A percentile compares a stretch with the other conserved stretches of the same genome.
These are phyloP conservation scores for Geotrichum carabidarum DNA, from an alignment of 1,139 yeast species.

Conservation along the genomic window DNA sequence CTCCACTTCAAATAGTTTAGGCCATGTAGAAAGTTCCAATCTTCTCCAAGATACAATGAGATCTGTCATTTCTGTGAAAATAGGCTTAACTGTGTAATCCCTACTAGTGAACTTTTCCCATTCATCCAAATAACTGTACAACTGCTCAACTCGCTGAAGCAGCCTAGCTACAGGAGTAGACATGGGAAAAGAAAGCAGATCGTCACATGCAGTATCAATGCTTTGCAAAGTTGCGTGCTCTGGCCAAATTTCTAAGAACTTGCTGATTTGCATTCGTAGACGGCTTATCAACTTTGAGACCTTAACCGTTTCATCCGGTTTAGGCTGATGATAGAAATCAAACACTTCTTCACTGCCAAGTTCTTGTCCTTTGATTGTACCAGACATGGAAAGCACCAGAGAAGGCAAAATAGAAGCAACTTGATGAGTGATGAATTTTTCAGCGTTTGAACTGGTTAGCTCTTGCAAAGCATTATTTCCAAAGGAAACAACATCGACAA, in stretches of 20 bases:
- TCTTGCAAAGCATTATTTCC: constrained; percentile 18
- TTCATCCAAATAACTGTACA: constrained; percentile 73
- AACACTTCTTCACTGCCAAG: constrained; percentile 30
- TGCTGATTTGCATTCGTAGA: constrained; percentile 46
- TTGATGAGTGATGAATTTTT: constrained; percentile 11
- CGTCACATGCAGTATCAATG: constrained; percentile 59
- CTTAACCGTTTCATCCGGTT: constrained; percentile 53
- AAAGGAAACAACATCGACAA: constrained; percentile 7
- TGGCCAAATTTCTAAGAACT: constrained; percentile 75
- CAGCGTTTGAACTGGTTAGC: constrained; percentile 11
- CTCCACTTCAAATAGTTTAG: constrained; percentile 64
- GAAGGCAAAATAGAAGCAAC: constrained; percentile 17
- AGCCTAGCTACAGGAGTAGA: constrained; percentile 71
- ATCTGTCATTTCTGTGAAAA: constrained; percentile 54
- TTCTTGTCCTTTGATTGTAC: constrained; percentile 17
- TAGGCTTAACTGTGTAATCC: constrained; percentile 58
- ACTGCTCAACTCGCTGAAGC: constrained; percentile 79
- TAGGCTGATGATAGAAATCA: constrained; percentile 68
- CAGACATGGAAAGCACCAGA: constrained; percentile 7
- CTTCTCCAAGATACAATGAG: constrained; percentile 88
- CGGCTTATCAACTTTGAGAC: constrained; percentile 53
- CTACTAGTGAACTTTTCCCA: constrained; percentile 93
- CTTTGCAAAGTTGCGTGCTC: constrained; percentile 87
- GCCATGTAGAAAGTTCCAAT: constrained; percentile 83
- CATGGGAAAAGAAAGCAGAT: constrained; percentile 58